Evolutionary conservation across 805 yeast species (phyloP).

Genomic region (Starmerella powellii): DNA sequence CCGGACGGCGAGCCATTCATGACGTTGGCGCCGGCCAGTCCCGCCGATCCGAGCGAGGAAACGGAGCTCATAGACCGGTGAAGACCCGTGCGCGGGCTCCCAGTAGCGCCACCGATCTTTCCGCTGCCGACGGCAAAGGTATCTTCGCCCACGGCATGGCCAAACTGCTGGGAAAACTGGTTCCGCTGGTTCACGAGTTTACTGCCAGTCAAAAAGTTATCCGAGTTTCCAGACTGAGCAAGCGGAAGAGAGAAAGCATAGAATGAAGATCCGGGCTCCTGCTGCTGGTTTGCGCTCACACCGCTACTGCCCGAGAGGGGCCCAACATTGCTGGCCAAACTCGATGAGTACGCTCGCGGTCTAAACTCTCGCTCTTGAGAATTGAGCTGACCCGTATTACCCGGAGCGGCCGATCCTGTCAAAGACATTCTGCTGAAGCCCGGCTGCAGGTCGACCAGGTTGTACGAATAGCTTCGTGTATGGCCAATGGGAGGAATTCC

Average conservation of each 20-base stretch:
- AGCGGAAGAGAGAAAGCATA: too few relatives aligned
- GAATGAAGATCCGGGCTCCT: too few relatives aligned
- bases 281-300: too few relatives aligned
- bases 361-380: neutral
- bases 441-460: conserved; percentile 6
- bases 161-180: too few relatives aligned
- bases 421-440: conserved; percentile 9
- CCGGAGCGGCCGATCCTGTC: neutral
- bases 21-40: too few relatives aligned
- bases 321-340: neutral
- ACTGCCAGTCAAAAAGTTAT: neutral
- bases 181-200: neutral
- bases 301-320: too few relatives aligned
- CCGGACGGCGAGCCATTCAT: too few relatives aligned
- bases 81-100: neutral
- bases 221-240: too few relatives aligned
- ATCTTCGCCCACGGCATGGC: too few relatives aligned
- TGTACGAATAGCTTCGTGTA: conserved; percentile 16
- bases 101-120: too few relatives aligned
- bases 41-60: too few relatives aligned
- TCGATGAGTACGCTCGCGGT: conserved; percentile 16
- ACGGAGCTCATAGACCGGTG: conserved; percentile 3
- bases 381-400: neutral
- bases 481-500: conserved; percentile 6
- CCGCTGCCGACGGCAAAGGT: too few relatives aligned